Base-by-base conservation (phyloP, 768 basidiomycete species). In the Daedaleopsis nitida region DNA sequence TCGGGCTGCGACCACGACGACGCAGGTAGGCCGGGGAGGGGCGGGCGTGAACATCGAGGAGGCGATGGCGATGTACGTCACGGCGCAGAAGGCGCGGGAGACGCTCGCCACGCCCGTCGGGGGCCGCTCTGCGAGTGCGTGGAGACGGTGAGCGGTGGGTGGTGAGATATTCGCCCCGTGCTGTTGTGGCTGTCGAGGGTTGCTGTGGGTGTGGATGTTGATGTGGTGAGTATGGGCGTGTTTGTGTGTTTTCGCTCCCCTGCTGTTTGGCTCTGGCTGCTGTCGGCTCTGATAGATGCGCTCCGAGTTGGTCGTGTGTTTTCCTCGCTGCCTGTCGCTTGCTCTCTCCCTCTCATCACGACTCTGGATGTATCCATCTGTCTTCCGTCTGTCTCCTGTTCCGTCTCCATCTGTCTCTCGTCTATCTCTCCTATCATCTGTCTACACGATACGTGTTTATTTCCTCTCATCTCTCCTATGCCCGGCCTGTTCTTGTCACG, bases 11-110 rank as follows among this genome's bases (percentile, higher is more conserved):
- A 42, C 39, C 3, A 5, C 39, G 5, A 13, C 39, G 39, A 17
- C 13, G 39, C 13, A 17, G 39, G 13, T 12, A 3, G 39, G 39
- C 17, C 13, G 39, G 39, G 39, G 39, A 42, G 39, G 61, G 56
- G 3, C 19, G 21, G 54, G 11, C 35, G 44, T 44, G 39, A 48
- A 57, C 57, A 42, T 63, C 23, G 52, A 63, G 39, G 57, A 63
- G 24, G 62, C 57, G 43, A 64, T 64, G 62, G 58, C 54, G 43
- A 64, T 64, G 62, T 64, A 47, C 44, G 50, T 64, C 58, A 57
- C 58, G 13, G 62, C 62, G 58, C 16, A 51, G 35, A 56, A 64
- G 58, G 62, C 62, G 50, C 62, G 62, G 50, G 62, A 64, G 49
- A 59, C 62, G 54, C 48, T 58, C n/a, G 50, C 58, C 16, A 64